A percentile compares a stretch with the other conserved stretches of the same genome.
These are phyloP conservation scores for Phytopythium boreale DNA, from an alignment of 352 stramenopile genomes.

Conservation along the genomic window DNA sequence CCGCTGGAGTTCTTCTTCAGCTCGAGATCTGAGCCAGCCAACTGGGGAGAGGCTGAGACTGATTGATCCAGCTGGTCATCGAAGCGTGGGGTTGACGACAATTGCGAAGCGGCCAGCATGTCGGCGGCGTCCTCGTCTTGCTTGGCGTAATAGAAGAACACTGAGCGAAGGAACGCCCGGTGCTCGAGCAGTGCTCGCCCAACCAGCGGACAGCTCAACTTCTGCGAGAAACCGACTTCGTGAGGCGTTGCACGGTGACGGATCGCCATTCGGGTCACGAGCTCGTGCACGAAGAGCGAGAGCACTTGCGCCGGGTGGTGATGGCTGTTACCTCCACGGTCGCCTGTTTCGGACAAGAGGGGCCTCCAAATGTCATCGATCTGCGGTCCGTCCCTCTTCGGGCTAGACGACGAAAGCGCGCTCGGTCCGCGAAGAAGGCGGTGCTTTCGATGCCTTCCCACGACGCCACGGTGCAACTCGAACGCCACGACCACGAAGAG, in stretches of 20 bases:
- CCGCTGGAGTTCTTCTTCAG: neutral
- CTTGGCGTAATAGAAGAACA: conserved; percentile 61
- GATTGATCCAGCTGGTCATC: too few relatives aligned
- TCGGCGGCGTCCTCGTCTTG: conserved; percentile 29
- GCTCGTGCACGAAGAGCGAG: conserved; percentile 32
- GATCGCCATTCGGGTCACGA: conserved; percentile 25
- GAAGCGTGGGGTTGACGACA: neutral
- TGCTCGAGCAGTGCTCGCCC: conserved; percentile 46
- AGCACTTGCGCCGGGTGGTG: conserved; percentile 33
- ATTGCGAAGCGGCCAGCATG: neutral
- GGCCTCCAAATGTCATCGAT: conserved; percentile 7
- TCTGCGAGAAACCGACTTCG: conserved; percentile 36
- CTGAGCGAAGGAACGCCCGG: conserved; percentile 40
- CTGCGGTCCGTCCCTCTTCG: neutral
- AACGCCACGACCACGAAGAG: conserved; percentile 30
- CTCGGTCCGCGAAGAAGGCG: neutral
- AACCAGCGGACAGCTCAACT: conserved; percentile 42
- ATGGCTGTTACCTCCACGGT: neutral
- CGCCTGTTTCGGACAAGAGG: neutral
- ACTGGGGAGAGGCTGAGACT: neutral
- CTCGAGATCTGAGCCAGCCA: neutral
- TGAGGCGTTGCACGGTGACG: conserved; percentile 8
- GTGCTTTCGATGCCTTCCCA: neutral
- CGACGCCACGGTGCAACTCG: conserved; percentile 1
- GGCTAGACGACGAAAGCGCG: neutral